A percentile compares a stretch with the other conserved stretches of the same genome.
Evolutionary conservation across 2,329 filamentous ascomycete genomes (phyloP).

Genomic region (Biscogniauxia sp.): DNA sequence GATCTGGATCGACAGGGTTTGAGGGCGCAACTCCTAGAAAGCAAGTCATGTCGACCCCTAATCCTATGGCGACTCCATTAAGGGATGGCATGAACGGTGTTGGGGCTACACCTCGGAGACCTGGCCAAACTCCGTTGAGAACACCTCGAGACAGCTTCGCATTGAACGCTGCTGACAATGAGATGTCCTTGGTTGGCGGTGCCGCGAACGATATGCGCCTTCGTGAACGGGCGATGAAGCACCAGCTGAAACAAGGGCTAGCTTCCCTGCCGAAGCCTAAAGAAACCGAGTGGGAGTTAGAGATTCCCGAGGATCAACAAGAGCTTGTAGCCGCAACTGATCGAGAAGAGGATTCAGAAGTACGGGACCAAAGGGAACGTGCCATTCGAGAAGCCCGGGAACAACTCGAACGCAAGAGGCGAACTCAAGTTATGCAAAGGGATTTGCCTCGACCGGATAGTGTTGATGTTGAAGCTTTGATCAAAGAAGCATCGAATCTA

Average conservation of each 20-base stretch:
- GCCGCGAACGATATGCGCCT: conserved; percentile 76
- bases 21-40: conserved; percentile 78
- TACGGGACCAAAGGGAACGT: conserved; percentile 75
- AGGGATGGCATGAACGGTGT: conserved; percentile 60
- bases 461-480: conserved; percentile 68
- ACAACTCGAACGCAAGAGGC: conserved; percentile 75
- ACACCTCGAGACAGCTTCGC: conserved; percentile 87
- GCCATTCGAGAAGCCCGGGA: conserved; percentile 70
- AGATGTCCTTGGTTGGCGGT: conserved; percentile 65
- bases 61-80: conserved; percentile 89
- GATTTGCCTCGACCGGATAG: conserved; percentile 73
- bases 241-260: conserved; percentile 70
- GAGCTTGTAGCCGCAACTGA: conserved; percentile 53
- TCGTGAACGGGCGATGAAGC: conserved; percentile 66
- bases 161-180: conserved; percentile 70
- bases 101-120: conserved; percentile 65
- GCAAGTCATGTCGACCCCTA: conserved; percentile 84
- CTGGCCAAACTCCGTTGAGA: conserved; percentile 79
- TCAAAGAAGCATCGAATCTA: conserved; percentile 60
- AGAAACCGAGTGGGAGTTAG: conserved; percentile 90
- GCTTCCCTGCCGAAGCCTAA: conserved; percentile 87
- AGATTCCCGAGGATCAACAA: conserved; percentile 78
- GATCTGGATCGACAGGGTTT: conserved; percentile 79
- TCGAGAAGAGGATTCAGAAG: conserved; percentile 61
- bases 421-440: conserved; percentile 89